Conservation (phyloP, 176 grass and related monocot species). For the Triticum turgidum region DNA sequence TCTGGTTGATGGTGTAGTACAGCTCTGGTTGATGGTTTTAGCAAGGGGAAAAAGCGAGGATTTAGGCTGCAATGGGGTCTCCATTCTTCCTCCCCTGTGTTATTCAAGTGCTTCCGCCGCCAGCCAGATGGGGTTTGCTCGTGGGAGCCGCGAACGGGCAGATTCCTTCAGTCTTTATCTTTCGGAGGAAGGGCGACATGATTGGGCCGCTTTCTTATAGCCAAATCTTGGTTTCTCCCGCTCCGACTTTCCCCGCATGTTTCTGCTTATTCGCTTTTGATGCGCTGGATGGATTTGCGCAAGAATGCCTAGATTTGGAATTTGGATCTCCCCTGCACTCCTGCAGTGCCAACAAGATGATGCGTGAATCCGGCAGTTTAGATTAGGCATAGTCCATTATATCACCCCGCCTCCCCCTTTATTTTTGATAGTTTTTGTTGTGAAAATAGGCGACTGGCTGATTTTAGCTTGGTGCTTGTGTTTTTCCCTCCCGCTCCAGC, state of each 20-base stretch:
- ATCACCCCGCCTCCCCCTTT: too few relatives aligned
- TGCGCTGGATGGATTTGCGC: slow-evolving; percentile 8
- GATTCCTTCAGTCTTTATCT: neutral
- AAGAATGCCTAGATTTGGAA: neutral
- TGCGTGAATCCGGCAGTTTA: neutral
- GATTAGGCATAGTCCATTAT: neutral
- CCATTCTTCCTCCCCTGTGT: neutral
- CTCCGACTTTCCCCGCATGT: neutral
- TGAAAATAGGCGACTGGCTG: neutral
- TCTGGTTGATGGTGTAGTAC: neutral
- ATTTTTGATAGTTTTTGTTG: neutral
- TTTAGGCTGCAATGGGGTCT: neutral
- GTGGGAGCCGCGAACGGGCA: neutral
- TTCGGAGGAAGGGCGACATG: neutral
- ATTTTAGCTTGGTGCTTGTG: neutral
- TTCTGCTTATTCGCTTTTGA: neutral
- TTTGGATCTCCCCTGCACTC: neutral
- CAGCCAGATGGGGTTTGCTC: neutral
- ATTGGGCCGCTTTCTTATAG: neutral
- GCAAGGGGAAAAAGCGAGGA: neutral
- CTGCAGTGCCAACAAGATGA: neutral
- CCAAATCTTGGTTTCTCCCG: neutral
- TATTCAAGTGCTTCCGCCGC: neutral
- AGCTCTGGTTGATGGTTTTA: neutral
- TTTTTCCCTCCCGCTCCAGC: neutral